Evolutionary conservation across 495 filamentous ascomycete genomes (phyloP).

Genomic region (Barbatosphaeria neglecta): DNA sequence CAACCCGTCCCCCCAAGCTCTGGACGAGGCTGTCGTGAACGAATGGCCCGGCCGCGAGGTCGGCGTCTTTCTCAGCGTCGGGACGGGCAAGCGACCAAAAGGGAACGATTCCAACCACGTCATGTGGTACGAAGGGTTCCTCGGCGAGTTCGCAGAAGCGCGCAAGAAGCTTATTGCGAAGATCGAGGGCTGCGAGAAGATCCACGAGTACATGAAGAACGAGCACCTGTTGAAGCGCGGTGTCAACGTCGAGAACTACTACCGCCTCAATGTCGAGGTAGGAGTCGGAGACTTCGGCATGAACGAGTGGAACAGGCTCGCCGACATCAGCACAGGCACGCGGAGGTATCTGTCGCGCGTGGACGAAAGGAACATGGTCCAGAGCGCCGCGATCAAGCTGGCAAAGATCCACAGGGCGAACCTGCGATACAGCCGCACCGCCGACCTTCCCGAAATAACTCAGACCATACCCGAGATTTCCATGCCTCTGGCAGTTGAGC

Average conservation of each 20-base stretch:
- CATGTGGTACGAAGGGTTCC: constrained; percentile 88
- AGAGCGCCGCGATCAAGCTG: constrained; percentile 67
- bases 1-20: constrained; percentile 73
- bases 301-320: constrained; percentile 92
- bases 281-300: constrained; percentile 97
- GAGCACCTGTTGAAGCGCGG: constrained; percentile 65
- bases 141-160: constrained; percentile 86
- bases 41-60: constrained; percentile 92
- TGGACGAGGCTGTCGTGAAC: constrained; percentile 83
- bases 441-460: constrained; percentile 15
- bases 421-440: constrained; percentile 25
- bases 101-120: constrained; percentile 55
- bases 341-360: constrained; percentile 65
- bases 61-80: constrained; percentile 80
- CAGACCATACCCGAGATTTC: constrained; percentile 21
- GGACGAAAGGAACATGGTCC: constrained; percentile 63
- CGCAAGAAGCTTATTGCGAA: constrained; percentile 71
- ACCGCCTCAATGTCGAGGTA: constrained; percentile 92
- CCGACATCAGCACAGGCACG: constrained; percentile 87
- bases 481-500: constrained; percentile 31
- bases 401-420: constrained; percentile 67
- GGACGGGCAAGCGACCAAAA: constrained; percentile 78
- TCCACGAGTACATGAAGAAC: constrained; percentile 69
- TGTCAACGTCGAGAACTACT: constrained; percentile 85
- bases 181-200: constrained; percentile 90